These are phyloP conservation scores for Leishmania martiniquensis DNA, from an alignment of 208 protist genomes.

Conservation along the genomic window DNA sequence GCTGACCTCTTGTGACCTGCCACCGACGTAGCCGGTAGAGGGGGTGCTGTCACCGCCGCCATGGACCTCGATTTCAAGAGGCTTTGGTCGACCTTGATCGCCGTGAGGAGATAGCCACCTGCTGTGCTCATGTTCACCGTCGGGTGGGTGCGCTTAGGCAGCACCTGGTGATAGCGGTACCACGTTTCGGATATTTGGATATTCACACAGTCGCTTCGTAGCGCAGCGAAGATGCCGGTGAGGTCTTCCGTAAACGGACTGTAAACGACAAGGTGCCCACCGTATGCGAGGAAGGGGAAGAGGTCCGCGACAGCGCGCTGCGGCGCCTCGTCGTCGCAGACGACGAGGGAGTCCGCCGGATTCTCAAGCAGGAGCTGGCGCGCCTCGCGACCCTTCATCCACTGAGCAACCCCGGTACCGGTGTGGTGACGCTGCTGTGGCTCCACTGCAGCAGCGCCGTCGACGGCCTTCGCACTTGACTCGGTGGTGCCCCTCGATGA, in stretches of 20 bases:
- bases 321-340: conserved; percentile 56
- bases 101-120: conserved; percentile 92
- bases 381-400: conserved; percentile 78
- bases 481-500: conserved; percentile 5
- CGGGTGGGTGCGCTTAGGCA: conserved; percentile 93
- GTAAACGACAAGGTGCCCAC: conserved; percentile 88
- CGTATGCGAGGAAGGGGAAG: conserved; percentile 73
- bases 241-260: conserved; percentile 88
- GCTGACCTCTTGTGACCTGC: conserved; percentile 7
- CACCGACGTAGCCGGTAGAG: background rate
- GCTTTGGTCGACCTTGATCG: conserved; percentile 71
- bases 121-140: conserved; percentile 93
- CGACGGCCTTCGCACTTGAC: background rate
- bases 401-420: conserved; percentile 52
- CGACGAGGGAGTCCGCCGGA: conserved; percentile 76
- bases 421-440: background rate
- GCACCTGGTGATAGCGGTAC: conserved; percentile 94
- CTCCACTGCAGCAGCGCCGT: conserved; percentile 6
- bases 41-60: background rate
- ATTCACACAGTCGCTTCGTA: conserved; percentile 82
- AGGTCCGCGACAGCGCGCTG: conserved; percentile 49
- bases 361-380: conserved; percentile 51
- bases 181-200: conserved; percentile 92
- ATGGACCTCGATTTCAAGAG: conserved; percentile 16
- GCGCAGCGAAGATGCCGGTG: conserved; percentile 51